Conservation (phyloP, 1,284 basidiomycete genomes). For the Pseudozyma thailandica region DNA sequence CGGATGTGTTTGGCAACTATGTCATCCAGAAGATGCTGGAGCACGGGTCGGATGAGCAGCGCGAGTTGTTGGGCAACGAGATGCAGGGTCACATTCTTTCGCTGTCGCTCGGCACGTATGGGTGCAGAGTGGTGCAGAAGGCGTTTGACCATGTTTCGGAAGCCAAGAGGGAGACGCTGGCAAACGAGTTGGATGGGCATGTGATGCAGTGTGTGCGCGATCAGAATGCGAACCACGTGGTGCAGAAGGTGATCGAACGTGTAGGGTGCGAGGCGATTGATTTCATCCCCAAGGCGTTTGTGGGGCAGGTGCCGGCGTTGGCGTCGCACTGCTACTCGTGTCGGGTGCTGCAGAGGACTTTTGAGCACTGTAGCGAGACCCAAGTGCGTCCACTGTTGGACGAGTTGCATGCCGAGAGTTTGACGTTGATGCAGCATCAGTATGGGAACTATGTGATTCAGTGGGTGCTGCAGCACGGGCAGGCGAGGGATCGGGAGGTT, state of each 20-base stretch:
- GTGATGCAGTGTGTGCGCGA: slow-evolving; percentile 90
- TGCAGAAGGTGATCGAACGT: slow-evolving; percentile 68
- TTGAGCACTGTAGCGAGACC: slow-evolving; percentile 75
- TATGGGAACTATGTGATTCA: slow-evolving; percentile 89
- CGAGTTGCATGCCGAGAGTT: slow-evolving; percentile 80
- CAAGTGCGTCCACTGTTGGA: slow-evolving; percentile 82
- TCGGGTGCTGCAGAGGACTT: slow-evolving; percentile 90
- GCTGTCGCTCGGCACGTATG: slow-evolving; percentile 92
- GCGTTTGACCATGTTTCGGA: slow-evolving; percentile 73
- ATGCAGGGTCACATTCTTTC: slow-evolving; percentile 84
- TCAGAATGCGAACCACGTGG: slow-evolving; percentile 93
- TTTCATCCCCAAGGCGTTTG: slow-evolving; percentile 79
- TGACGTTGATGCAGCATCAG: slow-evolving; percentile 68
- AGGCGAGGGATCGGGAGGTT: slow-evolving; percentile 76
- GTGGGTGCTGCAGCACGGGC: slow-evolving; percentile 86
- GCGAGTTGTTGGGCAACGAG: slow-evolving; percentile 76
- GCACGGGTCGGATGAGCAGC: slow-evolving; percentile 77
- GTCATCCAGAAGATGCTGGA: slow-evolving; percentile 96
- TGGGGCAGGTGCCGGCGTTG: slow-evolving; percentile 83
- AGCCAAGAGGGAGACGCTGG: slow-evolving; percentile 42
- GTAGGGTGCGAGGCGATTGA: slow-evolving; percentile 78
- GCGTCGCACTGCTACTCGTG: slow-evolving; percentile 94
- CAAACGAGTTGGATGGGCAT: slow-evolving; percentile 79
- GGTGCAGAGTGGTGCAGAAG: slow-evolving; percentile 75
- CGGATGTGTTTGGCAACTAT: slow-evolving; percentile 95